A percentile compares a stretch with the other conserved stretches of the same genome.
These are phyloP conservation scores for Stenogyne calaminthoides DNA, from an alignment of 305 asterid species.

Conservation along the genomic window DNA sequence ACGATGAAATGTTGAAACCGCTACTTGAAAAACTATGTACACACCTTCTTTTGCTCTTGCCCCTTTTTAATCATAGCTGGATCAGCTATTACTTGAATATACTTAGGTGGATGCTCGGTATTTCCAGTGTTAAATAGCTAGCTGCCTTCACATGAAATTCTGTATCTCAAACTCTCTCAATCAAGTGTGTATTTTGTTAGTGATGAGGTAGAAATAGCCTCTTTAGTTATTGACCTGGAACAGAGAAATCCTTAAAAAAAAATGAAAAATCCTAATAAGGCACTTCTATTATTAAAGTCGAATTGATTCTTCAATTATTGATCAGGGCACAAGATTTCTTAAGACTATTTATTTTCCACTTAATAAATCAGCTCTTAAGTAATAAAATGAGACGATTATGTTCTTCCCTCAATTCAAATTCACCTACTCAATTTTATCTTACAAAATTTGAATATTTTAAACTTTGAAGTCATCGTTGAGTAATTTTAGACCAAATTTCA, in stretches of 20 bases:
- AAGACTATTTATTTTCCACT: too few species aligned
- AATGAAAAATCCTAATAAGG: too few species aligned
- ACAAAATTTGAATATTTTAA: background rate
- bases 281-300: too few species aligned
- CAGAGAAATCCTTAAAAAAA: too few species aligned
- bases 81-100: background rate
- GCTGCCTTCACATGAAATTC: background rate
- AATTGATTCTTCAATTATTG: too few species aligned
- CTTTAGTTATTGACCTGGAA: too few species aligned
- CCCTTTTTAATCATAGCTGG: background rate
- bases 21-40: slow-evolving; percentile 13
- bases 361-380: background rate
- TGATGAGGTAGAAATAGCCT: background rate
- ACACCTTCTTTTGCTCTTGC: background rate
- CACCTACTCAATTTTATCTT: too few species aligned
- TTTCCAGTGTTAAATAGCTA: background rate
- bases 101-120: background rate
- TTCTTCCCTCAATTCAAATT: background rate
- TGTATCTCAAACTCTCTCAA: background rate
- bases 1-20: background rate
- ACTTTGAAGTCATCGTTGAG: too few species aligned
- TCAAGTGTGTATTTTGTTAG: background rate
- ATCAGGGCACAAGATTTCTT: too few species aligned
- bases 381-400: background rate
- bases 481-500: too few species aligned